Evolutionary conservation across 176 grass and related monocot genomes (phyloP).

Genomic region (Musa acuminata): DNA sequence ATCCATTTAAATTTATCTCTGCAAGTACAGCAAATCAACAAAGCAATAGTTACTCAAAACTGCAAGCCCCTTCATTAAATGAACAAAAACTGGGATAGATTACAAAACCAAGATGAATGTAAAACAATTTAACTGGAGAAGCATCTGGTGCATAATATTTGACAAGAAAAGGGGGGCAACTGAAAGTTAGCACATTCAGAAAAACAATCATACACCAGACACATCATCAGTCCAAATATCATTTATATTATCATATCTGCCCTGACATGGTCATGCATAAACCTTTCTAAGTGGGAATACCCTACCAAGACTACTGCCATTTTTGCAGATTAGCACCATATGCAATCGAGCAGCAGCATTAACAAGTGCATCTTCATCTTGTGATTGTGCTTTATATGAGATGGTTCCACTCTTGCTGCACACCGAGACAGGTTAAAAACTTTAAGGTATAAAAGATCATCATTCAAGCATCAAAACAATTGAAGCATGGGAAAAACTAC

Average conservation of each 20-base stretch:
- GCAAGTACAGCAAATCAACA: conserved; percentile 13
- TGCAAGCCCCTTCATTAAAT: neutral
- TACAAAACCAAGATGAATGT: neutral
- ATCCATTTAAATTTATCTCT: conserved; percentile 64
- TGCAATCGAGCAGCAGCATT: conserved; percentile 58
- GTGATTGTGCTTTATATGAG: conserved; percentile 86
- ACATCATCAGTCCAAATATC: neutral
- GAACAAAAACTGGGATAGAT: neutral
- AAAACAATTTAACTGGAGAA: neutral
- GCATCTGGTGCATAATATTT: conserved; percentile 3
- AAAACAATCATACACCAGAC: neutral
- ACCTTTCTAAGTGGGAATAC: neutral
- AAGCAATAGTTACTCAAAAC: neutral
- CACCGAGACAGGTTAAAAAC: conserved; percentile 24
- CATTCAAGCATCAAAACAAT: conserved; percentile 5
- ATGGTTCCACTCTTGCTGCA: conserved; percentile 47
- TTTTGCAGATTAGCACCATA: conserved; percentile 70
- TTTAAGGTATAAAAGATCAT: conserved; percentile 1
- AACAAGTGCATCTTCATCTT: conserved; percentile 96
- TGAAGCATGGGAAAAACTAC: conserved; percentile 19
- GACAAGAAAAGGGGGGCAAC: conserved; percentile 12
- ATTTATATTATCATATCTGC: neutral
- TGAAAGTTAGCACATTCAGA: neutral
- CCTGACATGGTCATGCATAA: neutral
- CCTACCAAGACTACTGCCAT: conserved; percentile 50